phyloP scores from a whole-genome alignment of 768 basidiomycete genomes.

The Leucosporidium scottii region DNA sequence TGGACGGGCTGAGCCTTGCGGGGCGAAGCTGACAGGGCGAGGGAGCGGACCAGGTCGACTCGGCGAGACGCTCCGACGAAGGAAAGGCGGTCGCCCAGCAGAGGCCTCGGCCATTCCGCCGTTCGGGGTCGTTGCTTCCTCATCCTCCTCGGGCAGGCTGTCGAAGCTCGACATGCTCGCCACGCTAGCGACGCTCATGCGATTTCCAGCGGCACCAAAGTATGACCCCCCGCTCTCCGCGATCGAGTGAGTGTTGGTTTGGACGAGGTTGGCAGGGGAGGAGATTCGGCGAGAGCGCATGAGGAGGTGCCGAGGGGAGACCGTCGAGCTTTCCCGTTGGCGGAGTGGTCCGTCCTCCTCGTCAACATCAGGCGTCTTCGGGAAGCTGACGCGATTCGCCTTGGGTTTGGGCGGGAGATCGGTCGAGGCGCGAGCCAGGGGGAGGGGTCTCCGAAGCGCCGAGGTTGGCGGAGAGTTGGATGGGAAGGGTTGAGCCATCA shows the following conservation, averaged over 20 bases:
- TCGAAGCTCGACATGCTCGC: conserved; percentile 32
- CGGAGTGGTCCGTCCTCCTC: background rate
- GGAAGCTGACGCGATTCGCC: too few species aligned
- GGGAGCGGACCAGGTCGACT: background rate
- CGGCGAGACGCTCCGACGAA: background rate
- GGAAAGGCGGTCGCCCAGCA: background rate
- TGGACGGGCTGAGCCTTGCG: background rate
- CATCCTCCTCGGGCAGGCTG: conserved; percentile 29
- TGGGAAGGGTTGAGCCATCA: too few species aligned
- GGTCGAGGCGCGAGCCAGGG: too few species aligned
- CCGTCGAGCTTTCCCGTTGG: background rate
- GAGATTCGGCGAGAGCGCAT: conserved; percentile 10
- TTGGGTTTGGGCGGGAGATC: too few species aligned
- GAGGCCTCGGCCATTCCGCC: background rate
- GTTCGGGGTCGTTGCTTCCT: background rate
- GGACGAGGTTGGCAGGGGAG: conserved; percentile 16
- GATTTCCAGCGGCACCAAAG: background rate
- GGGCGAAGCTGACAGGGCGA: background rate
- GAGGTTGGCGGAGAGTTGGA: too few species aligned
- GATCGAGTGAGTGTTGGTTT: conserved; percentile 16
- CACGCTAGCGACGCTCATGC: conserved; percentile 20
- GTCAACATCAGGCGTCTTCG: too few species aligned
- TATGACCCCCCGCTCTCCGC: background rate
- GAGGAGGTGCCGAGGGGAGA: background rate
- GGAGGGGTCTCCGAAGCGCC: too few species aligned